Percentiles rank a stretch among this genome's conserved stretches.
Conservation (phyloP, 164 flowering plant genomes). For the Euptelea pleiosperma region DNA sequence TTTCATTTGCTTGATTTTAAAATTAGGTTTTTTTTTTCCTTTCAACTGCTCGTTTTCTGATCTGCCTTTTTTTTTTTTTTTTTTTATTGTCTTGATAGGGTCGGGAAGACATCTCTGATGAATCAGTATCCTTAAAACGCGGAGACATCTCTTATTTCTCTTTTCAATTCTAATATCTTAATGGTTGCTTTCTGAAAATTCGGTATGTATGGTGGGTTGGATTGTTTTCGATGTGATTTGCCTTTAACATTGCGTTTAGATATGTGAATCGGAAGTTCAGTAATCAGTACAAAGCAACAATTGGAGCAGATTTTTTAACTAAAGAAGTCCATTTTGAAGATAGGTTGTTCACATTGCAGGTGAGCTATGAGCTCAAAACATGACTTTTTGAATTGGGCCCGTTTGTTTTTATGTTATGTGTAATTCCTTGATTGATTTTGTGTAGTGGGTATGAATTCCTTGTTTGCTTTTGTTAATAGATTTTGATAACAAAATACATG, state of each 20-base stretch:
- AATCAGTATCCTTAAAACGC: conserved; percentile 58
- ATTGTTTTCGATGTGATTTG: background rate
- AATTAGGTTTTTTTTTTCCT: background rate
- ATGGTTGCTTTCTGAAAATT: no score
- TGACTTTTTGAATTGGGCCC: no score
- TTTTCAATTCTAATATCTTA: no score
- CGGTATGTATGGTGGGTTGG: background rate
- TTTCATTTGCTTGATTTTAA: background rate
- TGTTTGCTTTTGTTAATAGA: no score
- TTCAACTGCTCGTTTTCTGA: no score
- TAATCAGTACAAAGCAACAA: conserved; percentile 40
- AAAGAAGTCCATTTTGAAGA: conserved; percentile 58
- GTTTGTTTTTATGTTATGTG: no score
- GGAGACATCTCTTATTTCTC: conserved; percentile 9
- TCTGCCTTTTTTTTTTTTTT: no score
- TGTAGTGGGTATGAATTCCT: no score
- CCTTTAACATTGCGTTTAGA: conserved; percentile 16
- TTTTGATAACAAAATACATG: no score
- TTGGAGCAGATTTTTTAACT: conserved; percentile 68
- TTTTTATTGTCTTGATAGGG: conserved; percentile 44
- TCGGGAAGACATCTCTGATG: conserved; percentile 88
- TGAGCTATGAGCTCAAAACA: no score
- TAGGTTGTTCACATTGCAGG: conserved; percentile 32
- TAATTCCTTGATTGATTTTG: no score
- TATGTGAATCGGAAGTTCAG: conserved; percentile 29